phyloP scores from a whole-genome alignment of 192 early-diverging fungal genomes.

The Ramicandelaber brevisporus region DNA sequence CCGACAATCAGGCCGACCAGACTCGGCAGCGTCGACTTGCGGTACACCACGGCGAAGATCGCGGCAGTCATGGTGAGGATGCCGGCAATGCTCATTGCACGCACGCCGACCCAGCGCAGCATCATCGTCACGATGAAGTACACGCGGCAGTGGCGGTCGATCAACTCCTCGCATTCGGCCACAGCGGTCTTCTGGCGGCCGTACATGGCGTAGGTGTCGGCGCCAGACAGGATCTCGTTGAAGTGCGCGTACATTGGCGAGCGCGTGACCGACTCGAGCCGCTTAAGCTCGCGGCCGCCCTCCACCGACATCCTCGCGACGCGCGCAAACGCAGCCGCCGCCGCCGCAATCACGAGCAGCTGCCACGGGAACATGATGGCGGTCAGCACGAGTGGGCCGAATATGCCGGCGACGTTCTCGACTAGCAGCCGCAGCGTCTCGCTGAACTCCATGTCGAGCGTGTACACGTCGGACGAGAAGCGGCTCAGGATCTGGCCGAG shows the following conservation, averaged over 20 bases:
- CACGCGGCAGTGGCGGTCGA: conserved; percentile 52
- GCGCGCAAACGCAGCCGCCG: conserved; percentile 45
- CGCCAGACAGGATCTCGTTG: conserved; percentile 49
- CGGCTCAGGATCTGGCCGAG: conserved; percentile 52
- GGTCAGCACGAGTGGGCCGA: conserved; percentile 23
- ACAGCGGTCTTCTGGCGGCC: conserved; percentile 53
- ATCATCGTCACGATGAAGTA: conserved; percentile 47
- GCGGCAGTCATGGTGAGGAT: conserved; percentile 49
- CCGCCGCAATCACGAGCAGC: conserved; percentile 39
- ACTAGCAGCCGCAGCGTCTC: conserved; percentile 30
- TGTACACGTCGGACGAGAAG: conserved; percentile 40
- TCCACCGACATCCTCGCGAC: conserved; percentile 47
- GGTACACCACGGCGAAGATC: conserved; percentile 33
- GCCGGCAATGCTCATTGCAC: conserved; percentile 55
- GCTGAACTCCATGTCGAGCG: conserved; percentile 43
- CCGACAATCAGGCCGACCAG: conserved; percentile 46
- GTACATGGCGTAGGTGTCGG: conserved; percentile 72
- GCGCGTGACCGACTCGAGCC: conserved; percentile 56
- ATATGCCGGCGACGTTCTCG: conserved; percentile 29
- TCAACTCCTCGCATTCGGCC: conserved; percentile 25
- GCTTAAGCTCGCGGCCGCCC: conserved; percentile 62
- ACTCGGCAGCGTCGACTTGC: conserved; percentile 34
- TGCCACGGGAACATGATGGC: conserved; percentile 40
- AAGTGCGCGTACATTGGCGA: conserved; percentile 68
- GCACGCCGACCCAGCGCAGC: conserved; percentile 49